Percentiles rank a stretch among this genome's conserved stretches.
These are phyloP conservation scores for Castanea mollissima DNA, from an alignment of 306 rosid genomes.

Conservation along the genomic window DNA sequence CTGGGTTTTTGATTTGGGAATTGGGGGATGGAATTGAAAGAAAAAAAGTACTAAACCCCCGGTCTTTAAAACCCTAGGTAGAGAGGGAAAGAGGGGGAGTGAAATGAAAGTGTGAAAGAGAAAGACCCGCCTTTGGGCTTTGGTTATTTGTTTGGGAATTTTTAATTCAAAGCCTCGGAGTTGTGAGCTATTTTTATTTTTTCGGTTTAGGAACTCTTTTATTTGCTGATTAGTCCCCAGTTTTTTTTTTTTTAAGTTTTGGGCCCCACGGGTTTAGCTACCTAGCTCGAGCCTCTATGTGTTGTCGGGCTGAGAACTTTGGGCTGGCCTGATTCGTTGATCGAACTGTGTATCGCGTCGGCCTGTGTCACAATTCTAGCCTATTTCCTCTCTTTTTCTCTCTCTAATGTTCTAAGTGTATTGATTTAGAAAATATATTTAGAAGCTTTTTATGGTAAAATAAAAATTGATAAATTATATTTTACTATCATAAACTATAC, in stretches of 20 bases:
- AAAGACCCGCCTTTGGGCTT: background rate
- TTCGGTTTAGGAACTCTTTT: no score
- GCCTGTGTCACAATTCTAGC: no score
- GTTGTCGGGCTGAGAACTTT: no score
- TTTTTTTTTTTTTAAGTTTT: background rate
- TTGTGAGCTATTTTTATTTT: background rate
- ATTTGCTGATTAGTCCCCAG: background rate
- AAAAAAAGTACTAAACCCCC: background rate
- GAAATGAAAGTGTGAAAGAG: background rate
- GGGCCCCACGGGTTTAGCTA: background rate
- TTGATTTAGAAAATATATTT: no score
- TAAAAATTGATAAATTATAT: no score
- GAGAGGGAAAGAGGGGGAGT: conserved; percentile 27
- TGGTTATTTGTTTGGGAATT: no score
- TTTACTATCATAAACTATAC: no score
- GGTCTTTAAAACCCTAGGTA: conserved; percentile 59
- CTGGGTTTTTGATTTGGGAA: background rate
- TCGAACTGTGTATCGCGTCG: no score
- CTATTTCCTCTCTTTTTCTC: no score
- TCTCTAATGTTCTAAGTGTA: no score
- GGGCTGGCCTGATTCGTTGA: no score
- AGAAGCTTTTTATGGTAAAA: no score
- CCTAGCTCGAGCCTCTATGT: background rate
- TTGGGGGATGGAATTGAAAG: conserved; percentile 12
- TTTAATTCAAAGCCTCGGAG: background rate